phyloP scores from a whole-genome alignment of 2,329 filamentous ascomycete genomes.

The Rutstroemia sp. region DNA sequence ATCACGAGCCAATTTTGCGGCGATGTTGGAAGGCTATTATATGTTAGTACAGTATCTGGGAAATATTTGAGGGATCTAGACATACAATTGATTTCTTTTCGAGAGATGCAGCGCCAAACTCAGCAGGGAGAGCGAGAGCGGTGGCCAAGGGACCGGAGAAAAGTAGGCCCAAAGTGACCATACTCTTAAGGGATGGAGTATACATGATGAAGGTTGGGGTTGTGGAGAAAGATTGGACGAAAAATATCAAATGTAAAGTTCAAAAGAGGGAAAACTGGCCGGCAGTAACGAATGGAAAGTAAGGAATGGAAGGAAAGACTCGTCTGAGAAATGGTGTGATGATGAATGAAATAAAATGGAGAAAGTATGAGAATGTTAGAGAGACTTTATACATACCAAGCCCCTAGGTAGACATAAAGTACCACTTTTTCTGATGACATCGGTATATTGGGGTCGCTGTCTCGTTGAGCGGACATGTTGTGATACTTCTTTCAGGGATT shows the following conservation, averaged over 20 bases:
- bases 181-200: constrained; percentile 22
- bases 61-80: too few relatives aligned
- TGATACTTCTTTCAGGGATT: neutral
- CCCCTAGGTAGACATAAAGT: neutral
- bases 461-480: neutral
- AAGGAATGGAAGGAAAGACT: neutral
- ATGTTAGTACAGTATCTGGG: neutral
- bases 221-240: constrained; percentile 16
- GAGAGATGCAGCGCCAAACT: constrained; percentile 2
- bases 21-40: neutral
- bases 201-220: constrained; percentile 19
- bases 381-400: neutral
- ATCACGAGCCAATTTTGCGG: neutral
- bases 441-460: neutral
- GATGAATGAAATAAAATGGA: neutral
- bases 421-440: neutral
- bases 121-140: constrained; percentile 15
- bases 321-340: neutral
- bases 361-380: neutral
- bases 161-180: constrained; percentile 24
- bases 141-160: constrained; percentile 20
- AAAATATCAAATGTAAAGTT: constrained; percentile 13
- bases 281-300: constrained; percentile 1
- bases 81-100: constrained; percentile 14
- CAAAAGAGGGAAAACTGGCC: neutral